Conservation (phyloP, 2,329 filamentous ascomycete genomes). For the Saccharata proteae region DNA sequence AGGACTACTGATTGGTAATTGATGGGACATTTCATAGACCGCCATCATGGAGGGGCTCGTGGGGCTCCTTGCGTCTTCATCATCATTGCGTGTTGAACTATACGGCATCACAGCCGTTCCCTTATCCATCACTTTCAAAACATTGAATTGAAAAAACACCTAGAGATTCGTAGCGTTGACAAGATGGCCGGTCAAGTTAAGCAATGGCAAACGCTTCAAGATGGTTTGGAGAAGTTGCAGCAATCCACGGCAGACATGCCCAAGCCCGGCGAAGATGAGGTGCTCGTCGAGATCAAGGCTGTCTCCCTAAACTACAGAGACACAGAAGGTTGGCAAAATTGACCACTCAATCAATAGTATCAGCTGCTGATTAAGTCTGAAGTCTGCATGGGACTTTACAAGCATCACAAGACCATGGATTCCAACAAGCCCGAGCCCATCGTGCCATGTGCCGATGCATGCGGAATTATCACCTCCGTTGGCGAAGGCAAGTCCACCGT, state of each 20-base stretch:
- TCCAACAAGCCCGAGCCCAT: conserved; percentile 27
- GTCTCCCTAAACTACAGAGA: conserved; percentile 45
- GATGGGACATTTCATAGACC: too few species aligned
- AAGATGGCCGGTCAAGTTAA: conserved; percentile 16
- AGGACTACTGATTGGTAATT: too few species aligned
- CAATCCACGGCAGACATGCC: conserved; percentile 4
- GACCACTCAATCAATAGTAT: background rate
- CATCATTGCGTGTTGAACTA: too few species aligned
- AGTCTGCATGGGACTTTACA: conserved; percentile 57
- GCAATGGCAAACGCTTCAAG: conserved; percentile 31
- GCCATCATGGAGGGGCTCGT: too few species aligned
- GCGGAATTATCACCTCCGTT: conserved; percentile 45
- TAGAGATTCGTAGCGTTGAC: too few species aligned
- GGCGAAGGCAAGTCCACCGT: conserved; percentile 30
- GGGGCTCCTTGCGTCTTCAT: too few species aligned
- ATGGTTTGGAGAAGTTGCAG: conserved; percentile 30
- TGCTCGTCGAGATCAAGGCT: conserved; percentile 39
- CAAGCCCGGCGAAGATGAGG: conserved; percentile 23
- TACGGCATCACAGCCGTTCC: too few species aligned
- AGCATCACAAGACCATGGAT: conserved; percentile 46
- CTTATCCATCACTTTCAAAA: too few species aligned
- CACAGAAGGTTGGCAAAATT: conserved; percentile 26
- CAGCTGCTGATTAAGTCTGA: conserved; percentile 7
- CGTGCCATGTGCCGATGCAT: conserved; percentile 60
- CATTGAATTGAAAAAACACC: too few species aligned